Evolutionary conservation across 2,329 filamentous ascomycete genomes (phyloP).

Genomic region (Cylindrodendrum hubeiense): DNA sequence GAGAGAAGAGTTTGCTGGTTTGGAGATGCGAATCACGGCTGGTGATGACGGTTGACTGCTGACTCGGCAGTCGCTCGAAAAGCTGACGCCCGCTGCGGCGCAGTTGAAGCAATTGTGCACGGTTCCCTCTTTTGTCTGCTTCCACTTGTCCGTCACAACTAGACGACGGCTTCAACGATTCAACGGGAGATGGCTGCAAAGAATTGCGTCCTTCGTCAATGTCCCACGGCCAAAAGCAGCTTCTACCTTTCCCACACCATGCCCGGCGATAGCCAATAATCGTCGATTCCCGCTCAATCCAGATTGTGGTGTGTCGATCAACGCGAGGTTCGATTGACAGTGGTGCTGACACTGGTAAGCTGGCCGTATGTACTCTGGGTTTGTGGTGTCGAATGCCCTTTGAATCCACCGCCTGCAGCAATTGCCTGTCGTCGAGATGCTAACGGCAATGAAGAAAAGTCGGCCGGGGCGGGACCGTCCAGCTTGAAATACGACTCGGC

Average conservation of each 20-base stretch:
- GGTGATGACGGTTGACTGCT: background rate
- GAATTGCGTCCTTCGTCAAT: background rate
- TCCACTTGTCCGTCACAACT: background rate
- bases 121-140: background rate
- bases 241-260: background rate
- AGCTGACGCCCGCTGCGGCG: background rate
- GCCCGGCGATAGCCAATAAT: background rate
- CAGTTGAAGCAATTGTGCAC: background rate
- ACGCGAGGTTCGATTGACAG: slow-evolving; percentile 11
- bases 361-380: background rate
- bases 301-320: slow-evolving; percentile 6
- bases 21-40: background rate
- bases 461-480: slow-evolving; percentile 15
- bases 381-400: background rate
- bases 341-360: slow-evolving; percentile 12
- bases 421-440: background rate
- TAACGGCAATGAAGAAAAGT: slow-evolving; percentile 13
- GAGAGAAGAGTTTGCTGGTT: background rate
- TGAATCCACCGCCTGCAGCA: slow-evolving; percentile 4
- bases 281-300: slow-evolving; percentile 9
- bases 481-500: slow-evolving; percentile 33
- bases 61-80: background rate
- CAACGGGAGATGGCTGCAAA: background rate
- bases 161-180: background rate
- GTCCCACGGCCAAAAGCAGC: background rate